Evolutionary conservation across 192 early-diverging fungal species (phyloP), one percentile per base, ranked within the genome.

Genomic region (Backusella tarrabulga): DNA sequence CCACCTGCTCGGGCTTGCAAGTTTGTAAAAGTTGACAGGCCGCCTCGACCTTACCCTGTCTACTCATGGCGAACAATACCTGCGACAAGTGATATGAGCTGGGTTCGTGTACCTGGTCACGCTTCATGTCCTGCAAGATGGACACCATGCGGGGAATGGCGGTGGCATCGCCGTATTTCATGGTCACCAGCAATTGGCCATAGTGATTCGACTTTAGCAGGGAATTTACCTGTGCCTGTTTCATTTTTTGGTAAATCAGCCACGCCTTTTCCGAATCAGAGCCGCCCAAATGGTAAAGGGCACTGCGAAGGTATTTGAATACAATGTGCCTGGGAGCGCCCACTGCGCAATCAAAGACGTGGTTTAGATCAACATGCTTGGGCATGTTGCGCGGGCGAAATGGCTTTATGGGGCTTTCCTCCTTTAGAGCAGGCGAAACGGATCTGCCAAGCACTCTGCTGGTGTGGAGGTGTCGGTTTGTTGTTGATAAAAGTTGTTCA

Each of bases 261-360:
- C 77, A 82, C 6, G 77, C 68, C n/a, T 50, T 66, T 19, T 69
- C 36, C 23, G 44, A 26, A 42, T 67, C 19, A 15, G 77, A 34
- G 4, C 36, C 12, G 7, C 36, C 17, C 17, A 46, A 34, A 32
- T 77, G 68, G 67, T 77, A 81, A 4, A 81, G 71, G 34, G 71
- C 68, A 15, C 38, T 63, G 17, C 80, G 76, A 36, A 81, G 66
- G 6, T 68, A 66, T 75, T 75, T 81, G 54, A 81, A 81, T 34
- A 67, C 56, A 26, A 63, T 63, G 26, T 23, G 23, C 29, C n/a
- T 63, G 12, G 21, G 21, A 8, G 56, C 56, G 3, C 11, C 56
- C 26, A 14, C 7, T 29, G 56, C 12, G 3, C 23, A 12, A 11
- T 63, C 56, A 63, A 63, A 63, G n/a, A 63, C 56, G n/a, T 29